Evolutionary conservation across 805 yeast genomes (phyloP).

Genomic region (Komagataella ulmi): DNA sequence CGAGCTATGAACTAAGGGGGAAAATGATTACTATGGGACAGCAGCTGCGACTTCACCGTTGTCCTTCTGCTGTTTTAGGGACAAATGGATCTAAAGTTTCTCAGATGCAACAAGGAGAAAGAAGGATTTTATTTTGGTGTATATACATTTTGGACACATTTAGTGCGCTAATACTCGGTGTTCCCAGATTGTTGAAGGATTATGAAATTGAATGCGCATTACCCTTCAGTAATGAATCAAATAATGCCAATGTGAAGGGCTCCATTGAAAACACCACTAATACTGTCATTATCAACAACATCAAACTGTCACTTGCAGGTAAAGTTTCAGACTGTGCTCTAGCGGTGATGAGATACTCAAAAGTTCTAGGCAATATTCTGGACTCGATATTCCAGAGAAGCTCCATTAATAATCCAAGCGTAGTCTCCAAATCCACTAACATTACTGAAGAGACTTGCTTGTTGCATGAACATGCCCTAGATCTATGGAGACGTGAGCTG

Average conservation of each 20-base stretch:
- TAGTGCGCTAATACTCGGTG: constrained; percentile 65
- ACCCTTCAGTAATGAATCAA: constrained; percentile 40
- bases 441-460: constrained; percentile 17
- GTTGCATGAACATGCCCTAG: constrained; percentile 50
- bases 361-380: constrained; percentile 59
- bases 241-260: constrained; percentile 6
- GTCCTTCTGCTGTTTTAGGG: constrained; percentile 72
- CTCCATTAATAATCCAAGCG: constrained; percentile 14
- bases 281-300: constrained; percentile 45
- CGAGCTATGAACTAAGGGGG: constrained; percentile 67
- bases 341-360: constrained; percentile 53
- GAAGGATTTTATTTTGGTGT: constrained; percentile 79
- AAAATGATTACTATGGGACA: constrained; percentile 73
- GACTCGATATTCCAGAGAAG: constrained; percentile 59
- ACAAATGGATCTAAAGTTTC: constrained; percentile 53
- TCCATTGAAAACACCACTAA: constrained; percentile 32
- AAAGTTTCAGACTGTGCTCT: constrained; percentile 53
- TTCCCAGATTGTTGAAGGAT: constrained; percentile 69
- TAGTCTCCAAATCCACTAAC: constrained; percentile 9
- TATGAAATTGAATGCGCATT: constrained; percentile 77
- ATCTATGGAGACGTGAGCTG: constrained; percentile 65
- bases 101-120: constrained; percentile 64
- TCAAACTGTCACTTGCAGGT: constrained; percentile 51
- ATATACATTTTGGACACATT: constrained; percentile 66
- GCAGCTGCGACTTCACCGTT: constrained; percentile 71